Conservation (phyloP, 2,329 filamentous ascomycete genomes). For the Lachnellula arida region DNA sequence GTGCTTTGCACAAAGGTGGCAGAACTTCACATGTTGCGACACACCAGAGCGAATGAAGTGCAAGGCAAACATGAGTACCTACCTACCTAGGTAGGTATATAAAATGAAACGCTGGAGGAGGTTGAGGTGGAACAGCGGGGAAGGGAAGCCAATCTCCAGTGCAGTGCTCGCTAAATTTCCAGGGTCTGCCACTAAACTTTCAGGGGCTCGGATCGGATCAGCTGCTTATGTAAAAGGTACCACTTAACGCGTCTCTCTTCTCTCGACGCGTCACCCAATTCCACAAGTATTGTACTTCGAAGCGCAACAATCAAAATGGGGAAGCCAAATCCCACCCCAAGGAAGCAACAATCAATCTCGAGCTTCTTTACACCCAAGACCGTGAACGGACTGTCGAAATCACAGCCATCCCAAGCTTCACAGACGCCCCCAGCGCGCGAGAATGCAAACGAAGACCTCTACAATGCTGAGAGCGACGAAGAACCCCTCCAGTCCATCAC, state of each 20-base stretch:
- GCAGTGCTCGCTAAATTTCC: background rate
- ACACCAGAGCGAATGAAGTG: too few species aligned
- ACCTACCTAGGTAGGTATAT: too few species aligned
- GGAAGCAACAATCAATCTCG: conserved; percentile 75
- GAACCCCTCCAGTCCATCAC: conserved; percentile 13
- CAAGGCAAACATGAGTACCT: too few species aligned
- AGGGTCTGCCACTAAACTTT: background rate
- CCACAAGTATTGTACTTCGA: background rate
- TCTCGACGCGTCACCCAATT: background rate
- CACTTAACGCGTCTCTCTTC: background rate
- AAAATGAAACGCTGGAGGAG: too few species aligned
- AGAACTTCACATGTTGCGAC: too few species aligned
- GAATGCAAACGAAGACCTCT: conserved; percentile 17
- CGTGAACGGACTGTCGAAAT: conserved; percentile 33
- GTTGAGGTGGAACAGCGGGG: background rate
- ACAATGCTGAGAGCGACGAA: conserved; percentile 29
- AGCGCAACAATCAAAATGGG: conserved; percentile 17
- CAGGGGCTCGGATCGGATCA: background rate
- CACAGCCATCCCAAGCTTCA: conserved; percentile 6
- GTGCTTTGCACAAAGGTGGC: too few species aligned
- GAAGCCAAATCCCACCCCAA: conserved; percentile 25
- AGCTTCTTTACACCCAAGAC: conserved; percentile 73
- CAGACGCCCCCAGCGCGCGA: conserved; percentile 21
- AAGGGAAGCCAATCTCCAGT: background rate
- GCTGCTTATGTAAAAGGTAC: background rate